Conservation (phyloP, 345 rosid genomes). For the Dimocarpus longan region DNA sequence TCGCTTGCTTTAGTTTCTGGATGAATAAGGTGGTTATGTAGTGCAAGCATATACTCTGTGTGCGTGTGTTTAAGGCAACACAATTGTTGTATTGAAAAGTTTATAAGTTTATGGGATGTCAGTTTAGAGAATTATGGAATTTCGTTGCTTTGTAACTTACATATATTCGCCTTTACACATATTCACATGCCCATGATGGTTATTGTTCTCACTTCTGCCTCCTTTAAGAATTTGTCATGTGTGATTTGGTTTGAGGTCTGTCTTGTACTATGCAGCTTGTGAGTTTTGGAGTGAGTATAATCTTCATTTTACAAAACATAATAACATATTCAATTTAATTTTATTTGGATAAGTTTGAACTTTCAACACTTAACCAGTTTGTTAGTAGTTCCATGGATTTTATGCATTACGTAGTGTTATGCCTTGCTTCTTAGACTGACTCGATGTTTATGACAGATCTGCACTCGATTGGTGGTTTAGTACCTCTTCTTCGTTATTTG, state of each 20-base stretch:
- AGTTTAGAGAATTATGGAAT: neutral
- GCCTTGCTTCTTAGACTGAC: neutral
- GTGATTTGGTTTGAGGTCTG: neutral
- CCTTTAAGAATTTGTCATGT: neutral
- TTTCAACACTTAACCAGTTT: neutral
- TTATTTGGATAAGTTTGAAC: neutral
- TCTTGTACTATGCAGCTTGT: neutral
- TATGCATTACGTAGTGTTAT: too few relatives aligned
- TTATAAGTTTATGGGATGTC: too few relatives aligned
- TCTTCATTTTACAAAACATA: too few relatives aligned
- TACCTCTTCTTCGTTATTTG: constrained; percentile 78
- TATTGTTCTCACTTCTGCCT: neutral
- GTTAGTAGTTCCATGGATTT: neutral
- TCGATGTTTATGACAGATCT: constrained; percentile 55
- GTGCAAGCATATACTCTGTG: too few relatives aligned
- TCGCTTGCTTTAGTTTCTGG: too few relatives aligned
- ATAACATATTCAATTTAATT: too few relatives aligned
- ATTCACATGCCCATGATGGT: neutral
- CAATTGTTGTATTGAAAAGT: too few relatives aligned
- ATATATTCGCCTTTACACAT: neutral
- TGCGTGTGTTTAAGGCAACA: too few relatives aligned
- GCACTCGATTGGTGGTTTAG: constrained; percentile 86
- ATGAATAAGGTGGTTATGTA: too few relatives aligned
- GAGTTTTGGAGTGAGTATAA: neutral
- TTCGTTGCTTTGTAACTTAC: neutral